Conservation (phyloP, 2,329 filamentous ascomycete species). For the Colletotrichum lini region DNA sequence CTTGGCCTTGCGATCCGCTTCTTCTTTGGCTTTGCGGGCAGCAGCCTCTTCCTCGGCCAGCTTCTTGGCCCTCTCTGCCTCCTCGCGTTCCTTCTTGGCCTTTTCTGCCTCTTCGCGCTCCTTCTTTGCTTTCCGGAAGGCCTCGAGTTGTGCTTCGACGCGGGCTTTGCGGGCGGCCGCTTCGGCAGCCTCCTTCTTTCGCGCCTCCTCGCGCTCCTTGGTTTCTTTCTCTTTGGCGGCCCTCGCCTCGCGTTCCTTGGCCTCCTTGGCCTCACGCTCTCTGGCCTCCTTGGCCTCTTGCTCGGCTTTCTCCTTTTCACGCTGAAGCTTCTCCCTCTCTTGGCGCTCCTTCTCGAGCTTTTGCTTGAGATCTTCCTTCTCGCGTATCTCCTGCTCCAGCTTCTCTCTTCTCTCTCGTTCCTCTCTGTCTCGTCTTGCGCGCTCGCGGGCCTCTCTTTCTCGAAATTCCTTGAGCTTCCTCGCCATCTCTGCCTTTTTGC, state of each 20-base stretch:
- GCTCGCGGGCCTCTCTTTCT: conserved; percentile 68
- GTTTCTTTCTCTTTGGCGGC: conserved; percentile 59
- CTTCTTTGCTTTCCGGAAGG: conserved; percentile 49
- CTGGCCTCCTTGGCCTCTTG: conserved; percentile 52
- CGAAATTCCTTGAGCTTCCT: conserved; percentile 67
- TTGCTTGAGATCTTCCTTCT: conserved; percentile 50
- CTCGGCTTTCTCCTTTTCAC: conserved; percentile 64
- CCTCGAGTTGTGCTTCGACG: conserved; percentile 45
- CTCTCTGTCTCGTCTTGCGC: conserved; percentile 57
- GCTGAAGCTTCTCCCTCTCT: conserved; percentile 55
- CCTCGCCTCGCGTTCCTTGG: conserved; percentile 48
- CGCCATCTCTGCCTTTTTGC: conserved; percentile 69
- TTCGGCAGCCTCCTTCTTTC: conserved; percentile 51
- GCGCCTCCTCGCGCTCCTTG: conserved; percentile 49
- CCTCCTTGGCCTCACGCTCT: conserved; percentile 50
- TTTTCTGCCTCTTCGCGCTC: conserved; percentile 64
- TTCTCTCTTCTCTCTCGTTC: conserved; percentile 53
- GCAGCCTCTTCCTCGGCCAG: conserved; percentile 46
- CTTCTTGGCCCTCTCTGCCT: conserved; percentile 61
- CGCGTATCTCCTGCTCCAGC: conserved; percentile 53
- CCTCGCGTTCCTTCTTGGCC: conserved; percentile 58
- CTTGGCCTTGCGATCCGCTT: conserved; percentile 52
- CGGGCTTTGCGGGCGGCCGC: conserved; percentile 47
- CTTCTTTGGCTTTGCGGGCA: conserved; percentile 45
- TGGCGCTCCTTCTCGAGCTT: conserved; percentile 49